phyloP scores from a whole-genome alignment of 768 basidiomycete species.

The Infundibulicybe gibba region DNA sequence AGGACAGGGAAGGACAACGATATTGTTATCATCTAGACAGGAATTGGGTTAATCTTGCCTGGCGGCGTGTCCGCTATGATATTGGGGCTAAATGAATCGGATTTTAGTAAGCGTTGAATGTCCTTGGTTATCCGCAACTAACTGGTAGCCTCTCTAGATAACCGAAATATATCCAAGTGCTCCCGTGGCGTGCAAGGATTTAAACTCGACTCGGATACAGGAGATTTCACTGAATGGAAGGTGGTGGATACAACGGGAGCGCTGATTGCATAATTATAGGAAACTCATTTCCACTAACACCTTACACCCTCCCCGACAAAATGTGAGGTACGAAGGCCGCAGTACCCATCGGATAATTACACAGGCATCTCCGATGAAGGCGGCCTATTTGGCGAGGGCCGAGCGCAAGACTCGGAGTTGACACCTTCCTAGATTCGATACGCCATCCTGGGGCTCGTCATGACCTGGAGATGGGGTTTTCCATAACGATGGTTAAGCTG shows the following conservation, averaged over 20 bases:
- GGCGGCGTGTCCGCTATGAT: neutral
- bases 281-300: too few relatives aligned
- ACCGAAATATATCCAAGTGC: slow-evolving; percentile 57
- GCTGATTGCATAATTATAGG: slow-evolving; percentile 3
- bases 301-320: slow-evolving; percentile 69
- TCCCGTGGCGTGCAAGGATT: slow-evolving; percentile 81
- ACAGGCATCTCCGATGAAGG: slow-evolving; percentile 67
- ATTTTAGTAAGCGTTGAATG: slow-evolving; percentile 31
- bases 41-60: slow-evolving; percentile 4
- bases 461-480: slow-evolving; percentile 77
- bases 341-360: neutral
- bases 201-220: slow-evolving; percentile 56
- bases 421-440: slow-evolving; percentile 73
- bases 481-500: slow-evolving; percentile 69
- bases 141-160: slow-evolving; percentile 19
- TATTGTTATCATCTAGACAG: slow-evolving; percentile 71
- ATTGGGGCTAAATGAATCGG: slow-evolving; percentile 66
- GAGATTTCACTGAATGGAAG: slow-evolving; percentile 61
- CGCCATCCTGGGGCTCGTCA: slow-evolving; percentile 55
- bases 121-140: neutral
- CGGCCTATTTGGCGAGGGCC: slow-evolving; percentile 64
- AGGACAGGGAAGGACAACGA: slow-evolving; percentile 59
- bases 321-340: slow-evolving; percentile 30
- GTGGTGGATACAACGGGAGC: slow-evolving; percentile 70
- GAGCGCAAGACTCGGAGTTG: slow-evolving; percentile 70